Base-by-base conservation (phyloP, 495 filamentous ascomycete genomes). In the Aspergillus ellipticus region DNA sequence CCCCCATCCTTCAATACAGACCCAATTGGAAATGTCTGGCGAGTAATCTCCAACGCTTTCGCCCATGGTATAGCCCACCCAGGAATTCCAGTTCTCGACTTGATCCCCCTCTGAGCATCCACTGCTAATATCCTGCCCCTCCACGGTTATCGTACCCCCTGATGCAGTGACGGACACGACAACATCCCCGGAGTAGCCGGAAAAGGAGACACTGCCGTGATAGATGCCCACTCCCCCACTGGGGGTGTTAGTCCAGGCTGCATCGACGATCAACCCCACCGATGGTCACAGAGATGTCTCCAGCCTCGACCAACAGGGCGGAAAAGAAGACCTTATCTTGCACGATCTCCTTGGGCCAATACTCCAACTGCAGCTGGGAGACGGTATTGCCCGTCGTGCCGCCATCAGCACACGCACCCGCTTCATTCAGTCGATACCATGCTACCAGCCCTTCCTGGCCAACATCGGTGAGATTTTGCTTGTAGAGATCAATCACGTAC, bases 391-490 rank as follows among this genome's bases (percentile, higher is more conserved):
- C 71, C 2, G 65, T 73, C 1, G 68, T 72, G 0, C 63, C 66
- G 7, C 67, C 67, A 22, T 58, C 61, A 28, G 49, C 56, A 22
- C 71, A 64, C 11, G 63, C 63, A 24, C 57, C 39, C 15, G 55
- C 64, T 9, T 69, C 65, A 2, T 62, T 63, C 1, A 65, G 62
- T 13, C 86, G 81, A 65, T 88, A 89, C 85, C 86, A 89, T 33
- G 76, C 80, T 10, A 80, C 67, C 6, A 85, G 71, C 16, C 79
- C 81, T 72, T n/a, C 70, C 1, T 69, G 22, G 2, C 5, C 19
- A 15, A 55, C 19, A 5, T n/a, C 41, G 0, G 42, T 19, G 6
- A n/a, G 42, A 9, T 35, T 35, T 10, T 1, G 10, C 21, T 55
- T 55, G 21, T 55, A 55, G 1, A 15, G 28, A 21, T 55, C 53